Conservation (phyloP, 345 rosid species). For the Dipteronia sinensis region DNA sequence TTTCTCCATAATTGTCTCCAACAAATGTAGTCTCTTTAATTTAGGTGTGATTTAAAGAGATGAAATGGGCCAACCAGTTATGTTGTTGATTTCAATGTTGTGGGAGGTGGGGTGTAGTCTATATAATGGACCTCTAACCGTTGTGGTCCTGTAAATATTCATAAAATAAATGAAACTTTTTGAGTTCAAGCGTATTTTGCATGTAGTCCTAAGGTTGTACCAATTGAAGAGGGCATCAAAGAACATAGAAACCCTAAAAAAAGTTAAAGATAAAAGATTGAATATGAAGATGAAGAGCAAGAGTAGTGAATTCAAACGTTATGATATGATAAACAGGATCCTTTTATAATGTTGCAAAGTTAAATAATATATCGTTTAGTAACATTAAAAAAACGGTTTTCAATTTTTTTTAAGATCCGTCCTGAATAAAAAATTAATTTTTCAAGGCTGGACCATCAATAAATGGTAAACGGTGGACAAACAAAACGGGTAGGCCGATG, state of each 20-base stretch:
- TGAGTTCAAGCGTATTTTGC: neutral
- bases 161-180: neutral
- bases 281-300: too few relatives aligned
- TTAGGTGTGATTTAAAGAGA: neutral
- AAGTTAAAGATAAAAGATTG: too few relatives aligned
- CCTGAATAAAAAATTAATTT: too few relatives aligned
- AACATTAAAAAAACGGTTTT: too few relatives aligned
- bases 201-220: neutral
- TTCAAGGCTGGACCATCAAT: conserved; percentile 24
- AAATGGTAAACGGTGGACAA: conserved; percentile 19
- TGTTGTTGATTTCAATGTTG: neutral
- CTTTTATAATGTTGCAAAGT: too few relatives aligned
- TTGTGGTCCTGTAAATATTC: neutral
- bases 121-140: neutral
- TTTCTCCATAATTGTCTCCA: neutral
- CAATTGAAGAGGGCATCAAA: too few relatives aligned
- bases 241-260: too few relatives aligned
- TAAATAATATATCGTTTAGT: too few relatives aligned
- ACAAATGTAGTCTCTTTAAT: neutral
- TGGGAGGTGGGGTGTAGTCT: neutral
- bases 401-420: too few relatives aligned
- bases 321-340: too few relatives aligned
- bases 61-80: neutral
- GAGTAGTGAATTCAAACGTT: too few relatives aligned
- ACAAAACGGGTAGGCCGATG: conserved; percentile 8